Conservation (phyloP, 129 eudicot species). For the Artemisia argyi region DNA sequence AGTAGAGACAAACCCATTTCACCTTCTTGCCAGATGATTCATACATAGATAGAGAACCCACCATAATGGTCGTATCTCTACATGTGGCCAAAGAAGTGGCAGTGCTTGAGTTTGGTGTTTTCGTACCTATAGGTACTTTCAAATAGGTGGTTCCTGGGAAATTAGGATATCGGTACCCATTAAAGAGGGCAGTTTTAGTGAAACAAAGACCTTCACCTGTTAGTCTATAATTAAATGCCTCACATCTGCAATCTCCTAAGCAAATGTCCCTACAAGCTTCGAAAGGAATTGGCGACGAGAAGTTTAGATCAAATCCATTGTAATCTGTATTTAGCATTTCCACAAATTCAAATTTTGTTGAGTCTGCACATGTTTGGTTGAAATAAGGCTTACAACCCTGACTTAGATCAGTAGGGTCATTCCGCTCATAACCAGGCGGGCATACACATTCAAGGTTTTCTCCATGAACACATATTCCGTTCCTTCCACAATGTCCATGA, state of each 20-base stretch:
- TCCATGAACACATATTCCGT: not conserved
- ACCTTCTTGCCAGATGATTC: not conserved
- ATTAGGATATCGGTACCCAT: not conserved
- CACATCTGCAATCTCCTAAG: not conserved
- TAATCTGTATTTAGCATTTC: not conserved
- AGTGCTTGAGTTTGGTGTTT: not conserved
- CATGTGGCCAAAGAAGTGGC: not conserved
- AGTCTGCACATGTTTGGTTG: not conserved
- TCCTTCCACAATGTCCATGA: not conserved
- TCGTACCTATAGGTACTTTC: not conserved
- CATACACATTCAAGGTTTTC: not conserved
- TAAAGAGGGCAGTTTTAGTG: not conserved
- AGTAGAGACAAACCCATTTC: not conserved
- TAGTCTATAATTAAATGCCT: not conserved
- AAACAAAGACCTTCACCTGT: conserved; percentile 2
- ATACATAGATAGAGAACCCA: conserved; percentile 3
- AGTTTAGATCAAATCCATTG: not conserved
- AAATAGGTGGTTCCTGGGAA: not conserved
- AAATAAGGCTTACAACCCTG: not conserved
- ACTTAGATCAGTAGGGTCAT: conserved; percentile 1
- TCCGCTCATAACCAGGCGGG: not conserved
- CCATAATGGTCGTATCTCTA: not conserved
- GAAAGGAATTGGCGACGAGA: not conserved
- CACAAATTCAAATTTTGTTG: not conserved
- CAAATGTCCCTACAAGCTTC: conserved; percentile 1